A percentile compares a stretch with the other conserved stretches of the same genome.
These are phyloP conservation scores for Cenchrus americanus DNA, from an alignment of 176 grass and related monocot genomes.

Conservation along the genomic window DNA sequence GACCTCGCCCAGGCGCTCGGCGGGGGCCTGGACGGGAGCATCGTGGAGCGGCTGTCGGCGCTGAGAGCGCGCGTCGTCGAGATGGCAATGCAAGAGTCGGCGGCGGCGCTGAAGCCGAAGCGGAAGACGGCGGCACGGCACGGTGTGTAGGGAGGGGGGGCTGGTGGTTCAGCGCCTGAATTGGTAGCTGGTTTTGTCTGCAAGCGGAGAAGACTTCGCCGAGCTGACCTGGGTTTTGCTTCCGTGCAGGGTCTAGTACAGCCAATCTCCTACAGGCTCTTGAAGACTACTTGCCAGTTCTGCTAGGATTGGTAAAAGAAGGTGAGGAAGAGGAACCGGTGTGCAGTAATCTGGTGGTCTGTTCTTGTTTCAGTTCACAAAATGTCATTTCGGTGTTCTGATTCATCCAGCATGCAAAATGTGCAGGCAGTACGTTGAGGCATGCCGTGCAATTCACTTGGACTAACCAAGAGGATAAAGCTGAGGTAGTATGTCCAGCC, in stretches of 20 bases:
- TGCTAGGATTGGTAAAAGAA: conserved; percentile 80
- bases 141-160: conserved; percentile 44
- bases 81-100: conserved; percentile 81
- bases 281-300: conserved; percentile 75
- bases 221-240: conserved; percentile 31
- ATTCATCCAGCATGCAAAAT: background rate
- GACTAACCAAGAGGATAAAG: conserved; percentile 88
- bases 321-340: conserved; percentile 47
- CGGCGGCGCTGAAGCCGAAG: conserved; percentile 58
- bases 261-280: conserved; percentile 73
- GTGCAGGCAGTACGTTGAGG: conserved; percentile 59
- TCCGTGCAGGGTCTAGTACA: conserved; percentile 57
- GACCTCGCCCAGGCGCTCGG: conserved; percentile 66
- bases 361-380: background rate
- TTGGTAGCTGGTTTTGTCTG: conserved; percentile 17
- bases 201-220: conserved; percentile 18
- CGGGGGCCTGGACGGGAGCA: conserved; percentile 46
- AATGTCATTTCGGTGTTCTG: background rate
- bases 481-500: conserved; percentile 57
- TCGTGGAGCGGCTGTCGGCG: conserved; percentile 57
- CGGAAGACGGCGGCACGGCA: conserved; percentile 67
- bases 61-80: conserved; percentile 66
- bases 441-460: conserved; percentile 71
- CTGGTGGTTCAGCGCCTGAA: conserved; percentile 29
- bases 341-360: background rate